A percentile compares a stretch with the other conserved stretches of the same genome.
These are phyloP conservation scores for Gastrolobium bilobum DNA, from an alignment of 306 rosid species.

Conservation along the genomic window DNA sequence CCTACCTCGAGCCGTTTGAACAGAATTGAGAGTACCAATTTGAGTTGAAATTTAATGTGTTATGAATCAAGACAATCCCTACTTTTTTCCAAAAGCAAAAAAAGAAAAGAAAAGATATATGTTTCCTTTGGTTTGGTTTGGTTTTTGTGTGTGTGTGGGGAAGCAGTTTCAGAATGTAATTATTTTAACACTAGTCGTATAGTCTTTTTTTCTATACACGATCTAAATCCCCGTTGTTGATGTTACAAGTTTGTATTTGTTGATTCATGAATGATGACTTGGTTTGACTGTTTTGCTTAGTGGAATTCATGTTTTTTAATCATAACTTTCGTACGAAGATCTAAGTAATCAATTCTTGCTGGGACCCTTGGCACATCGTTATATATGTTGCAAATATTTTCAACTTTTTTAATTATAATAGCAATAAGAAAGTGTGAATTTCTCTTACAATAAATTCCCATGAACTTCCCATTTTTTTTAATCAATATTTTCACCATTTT, in stretches of 20 bases:
- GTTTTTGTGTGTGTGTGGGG: conserved; percentile 47
- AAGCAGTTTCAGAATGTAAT: conserved; percentile 50
- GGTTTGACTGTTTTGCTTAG: conserved; percentile 44
- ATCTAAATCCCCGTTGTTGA: conserved; percentile 36
- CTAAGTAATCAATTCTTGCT: conserved; percentile 2
- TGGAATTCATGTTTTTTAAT: conserved; percentile 41
- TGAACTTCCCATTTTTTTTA: not conserved
- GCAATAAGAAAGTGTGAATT: not conserved
- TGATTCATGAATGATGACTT: conserved; percentile 47
- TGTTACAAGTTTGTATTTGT: conserved; percentile 46
- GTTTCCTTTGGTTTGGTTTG: not conserved
- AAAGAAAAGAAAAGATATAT: not conserved
- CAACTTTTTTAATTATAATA: not conserved
- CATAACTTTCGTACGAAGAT: conserved; percentile 8
- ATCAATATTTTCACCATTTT: not conserved
- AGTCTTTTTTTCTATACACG: conserved; percentile 48
- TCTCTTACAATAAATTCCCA: not conserved
- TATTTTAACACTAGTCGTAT: conserved; percentile 43
- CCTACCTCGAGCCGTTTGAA: conserved; percentile 54
- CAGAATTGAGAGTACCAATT: conserved; percentile 58
- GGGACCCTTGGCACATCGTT: conserved; percentile 27
- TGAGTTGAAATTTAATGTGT: conserved; percentile 61
- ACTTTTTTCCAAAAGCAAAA: conserved; percentile 11
- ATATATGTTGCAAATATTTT: not conserved
- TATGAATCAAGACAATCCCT: not conserved